Base-by-base conservation (phyloP, 1,284 basidiomycete genomes). In the Ganoderma lingzhi region DNA sequence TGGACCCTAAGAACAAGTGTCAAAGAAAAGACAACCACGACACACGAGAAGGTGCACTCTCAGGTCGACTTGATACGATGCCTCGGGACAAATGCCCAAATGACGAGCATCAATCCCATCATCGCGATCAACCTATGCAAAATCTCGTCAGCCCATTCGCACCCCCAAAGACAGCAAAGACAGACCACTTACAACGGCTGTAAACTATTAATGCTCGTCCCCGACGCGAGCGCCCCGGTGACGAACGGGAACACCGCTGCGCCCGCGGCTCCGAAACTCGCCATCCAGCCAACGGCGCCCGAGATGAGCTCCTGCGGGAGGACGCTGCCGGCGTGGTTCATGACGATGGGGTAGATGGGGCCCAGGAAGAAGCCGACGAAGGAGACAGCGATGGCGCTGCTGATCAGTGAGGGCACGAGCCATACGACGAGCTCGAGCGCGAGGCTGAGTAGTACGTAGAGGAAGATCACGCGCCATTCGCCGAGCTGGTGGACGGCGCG, bases 261-360 rank as follows among this genome's bases (percentile, higher is more conserved):
- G 3, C 89, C 87, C 3, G 84, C 83, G 70, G 86, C 84, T 3
- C 88, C 86, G 55, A 87, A 81, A 17, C 84, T 84, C 28, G 84
- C 81, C 59, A 89, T 88, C 85, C 85, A 90, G 3, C 87, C 87
- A 42, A 90, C 86, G 61, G 82, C 82, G 10, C 84, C 86, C 0
- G 86, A 88, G 42, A 89, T 77, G 9, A 90, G 76, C 80, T 84
- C 82, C 17, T 82, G 82, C 1, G 87, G 87, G 15, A 90, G 78
- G 58, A 88, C 78, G 9, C 82, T 79, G 12, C 81, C 79, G 1
- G 85, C 78, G 64, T 87, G 83, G 66, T 85, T 85, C 81, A 89
- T 85, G 41, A 83, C 79, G 69, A 88, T 85, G 1, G 88, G 87
- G 71, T 85, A 90, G 76, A 88, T 84, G 0, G 88, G 89, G 0